A percentile compares a stretch with the other conserved stretches of the same genome.
phyloP scores from a whole-genome alignment of 768 basidiomycete species.

The Termitomyces sp. region DNA sequence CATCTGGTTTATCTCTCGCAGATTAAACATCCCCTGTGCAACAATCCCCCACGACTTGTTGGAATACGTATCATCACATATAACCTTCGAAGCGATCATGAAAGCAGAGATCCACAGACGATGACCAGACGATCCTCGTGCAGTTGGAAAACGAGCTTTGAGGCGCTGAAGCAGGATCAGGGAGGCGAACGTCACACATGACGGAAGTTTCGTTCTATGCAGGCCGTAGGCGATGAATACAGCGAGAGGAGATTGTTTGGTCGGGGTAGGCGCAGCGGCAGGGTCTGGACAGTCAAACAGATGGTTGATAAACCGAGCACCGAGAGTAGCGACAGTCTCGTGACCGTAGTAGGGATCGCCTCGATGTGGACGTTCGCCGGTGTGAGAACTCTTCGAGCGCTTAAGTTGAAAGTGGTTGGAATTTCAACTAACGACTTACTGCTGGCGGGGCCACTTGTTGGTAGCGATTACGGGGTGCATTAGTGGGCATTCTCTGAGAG shows the following conservation, averaged over 20 bases:
- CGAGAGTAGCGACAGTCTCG: constrained; percentile 65
- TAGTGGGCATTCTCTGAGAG: constrained; percentile 19
- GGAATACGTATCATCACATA: constrained; percentile 92
- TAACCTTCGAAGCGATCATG: constrained; percentile 91
- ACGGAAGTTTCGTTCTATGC: constrained; percentile 76
- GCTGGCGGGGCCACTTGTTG: constrained; percentile 16
- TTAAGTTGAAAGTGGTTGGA: constrained; percentile 7
- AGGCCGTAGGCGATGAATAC: constrained; percentile 87
- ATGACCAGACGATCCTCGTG: constrained; percentile 87
- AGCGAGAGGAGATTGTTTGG: constrained; percentile 59
- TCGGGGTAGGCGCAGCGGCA: constrained; percentile 50
- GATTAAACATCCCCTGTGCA: constrained; percentile 80
- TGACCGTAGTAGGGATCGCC: constrained; percentile 71
- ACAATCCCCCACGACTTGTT: constrained; percentile 94
- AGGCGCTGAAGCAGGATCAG: constrained; percentile 73
- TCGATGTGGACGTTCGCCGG: constrained; percentile 24
- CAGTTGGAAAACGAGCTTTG: constrained; percentile 90
- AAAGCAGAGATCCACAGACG: constrained; percentile 88
- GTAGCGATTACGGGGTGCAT: constrained; percentile 23
- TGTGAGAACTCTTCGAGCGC: constrained; percentile 18
- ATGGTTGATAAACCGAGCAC: constrained; percentile 79
- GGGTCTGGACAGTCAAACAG: constrained; percentile 86
- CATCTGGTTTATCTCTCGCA: constrained; percentile 96
- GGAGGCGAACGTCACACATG: constrained; percentile 68
- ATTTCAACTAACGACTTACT: constrained; percentile 9